Evolutionary conservation across 352 stramenopile genomes (phyloP), one percentile per base, ranked within the genome.

Genomic region (Pythium aristosporum): DNA sequence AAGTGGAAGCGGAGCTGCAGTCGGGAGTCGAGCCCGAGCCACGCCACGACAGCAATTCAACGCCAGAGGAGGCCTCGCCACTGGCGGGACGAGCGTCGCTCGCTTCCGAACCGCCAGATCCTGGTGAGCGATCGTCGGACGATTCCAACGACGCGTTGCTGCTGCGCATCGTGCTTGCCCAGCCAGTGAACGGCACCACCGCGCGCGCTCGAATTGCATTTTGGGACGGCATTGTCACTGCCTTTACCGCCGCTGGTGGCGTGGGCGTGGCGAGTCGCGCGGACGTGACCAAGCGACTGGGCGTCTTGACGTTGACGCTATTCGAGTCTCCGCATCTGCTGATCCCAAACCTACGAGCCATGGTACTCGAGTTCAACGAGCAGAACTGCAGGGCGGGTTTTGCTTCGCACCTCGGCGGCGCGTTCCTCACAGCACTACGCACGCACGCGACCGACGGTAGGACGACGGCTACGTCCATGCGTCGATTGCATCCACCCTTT

Each of bases 351-450:
- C n/a, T 50, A 9, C n/a, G 43, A 8, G 18, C 18, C 8, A 15
- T 30, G 13, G 43, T 50, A 16, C 43, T 50, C 20, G 43, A 25
- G 43, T 50, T 50, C n/a, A 50, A 50, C 43, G 43, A 50, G 43
- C 43, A 15, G 16, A 50, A 30, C 20, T 50, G 12, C 43, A 30
- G 7, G 18, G 43, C 20, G 8, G 43, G 43, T n/a, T 50, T 30
- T 30, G 43, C n/a, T 5, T 2, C 11, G 8, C 20, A 9, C 6
- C 43, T 50, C 3, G 11, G n/a, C 6, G 43, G 15, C n/a, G 43
- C 43, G 8, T 32, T 50, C 12, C 43, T 50, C 43, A 25, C 15
- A 8, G n/a, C 7, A 16, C 43, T 50, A 23, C 43, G 43, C 16
- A 10, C 0, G 7, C 43, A 50, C 43, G 43, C 43, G 43, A 20